Percentiles rank a stretch among this genome's conserved stretches.
Conservation (phyloP, 176 grass and related monocot species). For the Zoysia pacifica region DNA sequence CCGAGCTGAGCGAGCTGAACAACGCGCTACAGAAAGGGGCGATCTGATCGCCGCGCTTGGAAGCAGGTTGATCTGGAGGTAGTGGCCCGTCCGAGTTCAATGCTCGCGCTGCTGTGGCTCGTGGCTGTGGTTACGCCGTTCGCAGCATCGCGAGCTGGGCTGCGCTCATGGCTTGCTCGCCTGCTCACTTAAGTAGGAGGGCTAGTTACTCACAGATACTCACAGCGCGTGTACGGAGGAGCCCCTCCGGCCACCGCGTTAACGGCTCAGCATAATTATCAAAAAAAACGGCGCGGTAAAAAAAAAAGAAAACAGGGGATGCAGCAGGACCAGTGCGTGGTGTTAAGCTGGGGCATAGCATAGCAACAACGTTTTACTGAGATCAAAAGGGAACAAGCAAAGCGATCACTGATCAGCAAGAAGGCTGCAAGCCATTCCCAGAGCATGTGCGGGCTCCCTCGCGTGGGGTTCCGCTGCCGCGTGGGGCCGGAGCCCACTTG, state of each 20-base stretch:
- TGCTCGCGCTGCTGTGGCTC: not conserved
- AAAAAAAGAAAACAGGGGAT: not conserved
- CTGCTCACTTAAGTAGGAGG: not conserved
- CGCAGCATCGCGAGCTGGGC: conserved; percentile 6
- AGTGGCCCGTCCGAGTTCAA: conserved; percentile 36
- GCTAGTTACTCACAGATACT: not conserved
- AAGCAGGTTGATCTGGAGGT: conserved; percentile 4
- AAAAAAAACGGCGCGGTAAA: conserved; percentile 30
- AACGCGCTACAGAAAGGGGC: not conserved
- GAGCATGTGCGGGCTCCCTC: conserved; percentile 36
- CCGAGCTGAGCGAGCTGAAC: not conserved
- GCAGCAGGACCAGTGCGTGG: not conserved
- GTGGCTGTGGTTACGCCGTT: conserved; percentile 22
- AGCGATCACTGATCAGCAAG: conserved; percentile 30
- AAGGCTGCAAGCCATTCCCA: conserved; percentile 33
- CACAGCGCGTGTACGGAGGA: conserved; percentile 4
- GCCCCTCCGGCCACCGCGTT: not conserved
- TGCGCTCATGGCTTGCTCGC: not conserved
- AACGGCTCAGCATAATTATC: not conserved
- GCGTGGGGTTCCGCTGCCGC: too few species aligned
- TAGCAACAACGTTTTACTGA: conserved; percentile 34
- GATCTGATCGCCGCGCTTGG: not conserved
- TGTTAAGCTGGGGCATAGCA: not conserved
- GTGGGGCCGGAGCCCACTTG: too few species aligned
- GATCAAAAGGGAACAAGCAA: conserved; percentile 33